Conservation (phyloP, 164 flowering plant species). For the Pachysandra terminalis region DNA sequence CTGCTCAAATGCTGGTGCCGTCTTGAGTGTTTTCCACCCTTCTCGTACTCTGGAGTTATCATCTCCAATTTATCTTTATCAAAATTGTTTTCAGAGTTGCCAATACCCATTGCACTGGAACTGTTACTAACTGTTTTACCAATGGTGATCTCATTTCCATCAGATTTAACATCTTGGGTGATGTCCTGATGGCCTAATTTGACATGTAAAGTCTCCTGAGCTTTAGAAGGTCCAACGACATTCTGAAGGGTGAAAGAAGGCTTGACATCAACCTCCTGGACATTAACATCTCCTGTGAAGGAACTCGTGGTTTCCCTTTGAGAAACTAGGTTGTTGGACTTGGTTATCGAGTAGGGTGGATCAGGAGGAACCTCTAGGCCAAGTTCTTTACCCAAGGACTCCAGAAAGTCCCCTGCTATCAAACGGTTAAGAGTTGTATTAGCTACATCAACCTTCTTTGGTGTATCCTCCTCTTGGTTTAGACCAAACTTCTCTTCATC, state of each 20-base stretch:
- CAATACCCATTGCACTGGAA: constrained; percentile 6
- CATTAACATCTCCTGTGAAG: constrained; percentile 10
- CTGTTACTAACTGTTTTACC: constrained; percentile 9
- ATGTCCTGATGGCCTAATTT: constrained; percentile 5
- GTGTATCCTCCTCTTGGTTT: constrained; percentile 38
- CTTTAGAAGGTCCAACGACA: background rate
- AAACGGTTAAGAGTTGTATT: constrained; percentile 71
- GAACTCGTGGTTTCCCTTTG: constrained; percentile 23
- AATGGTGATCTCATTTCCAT: constrained; percentile 10
- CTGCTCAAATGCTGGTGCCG: background rate
- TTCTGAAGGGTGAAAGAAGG: constrained; percentile 5
- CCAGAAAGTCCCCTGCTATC: constrained; percentile 96
- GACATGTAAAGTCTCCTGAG: constrained; percentile 2
- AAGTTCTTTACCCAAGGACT: constrained; percentile 88
- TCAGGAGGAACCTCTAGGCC: constrained; percentile 93
- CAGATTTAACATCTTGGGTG: constrained; percentile 8
- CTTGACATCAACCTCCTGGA: constrained; percentile 15
- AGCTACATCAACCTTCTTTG: constrained; percentile 65
- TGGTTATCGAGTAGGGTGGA: constrained; percentile 26
- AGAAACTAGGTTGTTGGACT: constrained; percentile 20
- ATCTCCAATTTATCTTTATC: constrained; percentile 15
- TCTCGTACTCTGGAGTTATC: constrained; percentile 23
- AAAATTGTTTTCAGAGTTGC: constrained; percentile 9
- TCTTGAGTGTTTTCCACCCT: constrained; percentile 2
- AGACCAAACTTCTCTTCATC: constrained; percentile 46